Base-by-base conservation (phyloP, 1,284 basidiomycete species). In the Trichosporon sp. region DNA sequence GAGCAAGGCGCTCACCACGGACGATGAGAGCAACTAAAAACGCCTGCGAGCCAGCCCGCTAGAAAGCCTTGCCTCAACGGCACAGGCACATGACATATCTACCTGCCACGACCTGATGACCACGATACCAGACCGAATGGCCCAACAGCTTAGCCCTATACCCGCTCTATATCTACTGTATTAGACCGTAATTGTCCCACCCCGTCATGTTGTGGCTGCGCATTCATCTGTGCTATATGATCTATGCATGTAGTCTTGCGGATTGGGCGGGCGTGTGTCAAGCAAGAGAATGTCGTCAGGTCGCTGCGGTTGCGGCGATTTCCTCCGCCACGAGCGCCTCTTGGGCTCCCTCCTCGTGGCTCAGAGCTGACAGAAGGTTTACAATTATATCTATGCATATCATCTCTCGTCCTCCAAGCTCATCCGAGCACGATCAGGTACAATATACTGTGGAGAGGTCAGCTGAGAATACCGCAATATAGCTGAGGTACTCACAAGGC, bases 401-500 rank as follows among this genome's bases (percentile, higher is more conserved):
- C 34, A 46, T 9, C 34, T 44, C 61, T 29, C 33, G 21, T 32
- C 34, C 13, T 14, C 34, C 10, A 36, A 9, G 40, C 44, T 40
- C 64, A 63, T 58, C 56, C 61, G 37, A 60, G 31, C 31, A 60
- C 34, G 21, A 66, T 56, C 52, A 52, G 29, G 34, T 58, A 63
- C 29, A 63, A 14, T 23, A 66, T 66, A 14, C 65, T 66, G 61
- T 21, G 21, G 0, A n/a, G n/a, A n/a, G n/a, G n/a, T n/a, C n/a
- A n/a, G n/a, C n/a, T n/a, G n/a, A n/a, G n/a, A n/a, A n/a, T n/a
- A n/a, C n/a, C n/a, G n/a, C n/a, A n/a, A n/a, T n/a, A n/a, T n/a
- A n/a, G n/a, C n/a, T n/a, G n/a, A n/a, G n/a, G n/a, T n/a, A 74
- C 79, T 70, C 63, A 80, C 79, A 94, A 86, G 66, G 89, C 80